These are phyloP conservation scores for Acrodontium crateriforme DNA, from an alignment of 2,329 filamentous ascomycete genomes.

Conservation along the genomic window DNA sequence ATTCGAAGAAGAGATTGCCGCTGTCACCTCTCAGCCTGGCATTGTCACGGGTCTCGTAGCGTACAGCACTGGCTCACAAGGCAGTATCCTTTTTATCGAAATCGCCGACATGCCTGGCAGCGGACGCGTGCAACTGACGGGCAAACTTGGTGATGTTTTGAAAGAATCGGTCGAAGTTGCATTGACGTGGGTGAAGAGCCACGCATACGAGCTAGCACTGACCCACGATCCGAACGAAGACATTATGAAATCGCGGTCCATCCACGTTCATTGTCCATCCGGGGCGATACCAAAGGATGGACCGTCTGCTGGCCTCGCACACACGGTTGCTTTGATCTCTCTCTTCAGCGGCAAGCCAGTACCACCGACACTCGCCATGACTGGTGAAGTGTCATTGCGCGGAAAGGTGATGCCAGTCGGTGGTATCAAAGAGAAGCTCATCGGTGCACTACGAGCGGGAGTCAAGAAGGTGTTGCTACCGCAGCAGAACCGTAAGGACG, in stretches of 20 bases:
- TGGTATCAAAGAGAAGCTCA: conserved; percentile 97
- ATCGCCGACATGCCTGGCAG: conserved; percentile 93
- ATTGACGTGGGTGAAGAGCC: conserved; percentile 90
- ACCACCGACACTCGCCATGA: conserved; percentile 91
- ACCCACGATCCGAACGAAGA: conserved; percentile 70
- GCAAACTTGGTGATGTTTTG: conserved; percentile 88
- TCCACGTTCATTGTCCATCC: conserved; percentile 92
- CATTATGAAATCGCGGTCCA: conserved; percentile 87
- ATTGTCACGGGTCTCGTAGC: conserved; percentile 94
- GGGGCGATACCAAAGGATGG: conserved; percentile 94
- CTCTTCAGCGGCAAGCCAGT: conserved; percentile 78
- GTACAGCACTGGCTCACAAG: conserved; percentile 83
- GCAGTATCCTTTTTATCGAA: conserved; percentile 95
- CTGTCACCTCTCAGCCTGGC: conserved; percentile 66
- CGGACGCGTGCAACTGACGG: conserved; percentile 85
- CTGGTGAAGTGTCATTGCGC: conserved; percentile 63
- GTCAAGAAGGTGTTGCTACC: conserved; percentile 90
- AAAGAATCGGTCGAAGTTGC: conserved; percentile 97
- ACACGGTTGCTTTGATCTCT: conserved; percentile 84
- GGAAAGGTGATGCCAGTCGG: conserved; percentile 88
- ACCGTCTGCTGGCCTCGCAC: conserved; percentile 70
- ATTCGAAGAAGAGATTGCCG: conserved; percentile 90
- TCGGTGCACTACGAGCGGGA: conserved; percentile 81
- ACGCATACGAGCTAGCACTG: conserved; percentile 80
- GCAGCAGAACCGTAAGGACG: conserved; percentile 79